Evolutionary conservation across 108 stramenopile species (phyloP).

Genomic region (Mayamaea pseudoterrestris): DNA sequence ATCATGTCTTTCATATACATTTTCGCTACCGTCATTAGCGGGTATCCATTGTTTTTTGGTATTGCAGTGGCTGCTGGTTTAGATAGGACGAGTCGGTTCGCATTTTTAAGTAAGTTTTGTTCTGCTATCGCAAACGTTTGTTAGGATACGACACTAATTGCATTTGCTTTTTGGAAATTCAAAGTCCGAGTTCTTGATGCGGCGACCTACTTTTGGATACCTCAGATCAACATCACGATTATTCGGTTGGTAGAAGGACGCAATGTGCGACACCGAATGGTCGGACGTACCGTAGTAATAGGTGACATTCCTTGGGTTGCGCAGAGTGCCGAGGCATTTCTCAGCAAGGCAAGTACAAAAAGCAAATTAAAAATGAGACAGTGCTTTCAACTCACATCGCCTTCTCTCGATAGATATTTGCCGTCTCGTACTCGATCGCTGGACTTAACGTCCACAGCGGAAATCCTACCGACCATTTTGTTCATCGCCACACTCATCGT

Average conservation of each 20-base stretch:
- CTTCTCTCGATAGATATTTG: too few relatives aligned
- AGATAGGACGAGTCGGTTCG: slow-evolving; percentile 4
- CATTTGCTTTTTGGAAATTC: too few relatives aligned
- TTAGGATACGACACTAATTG: slow-evolving; percentile 7
- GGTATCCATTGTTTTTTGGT: slow-evolving; percentile 35
- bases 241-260: slow-evolving; percentile 51
- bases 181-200: slow-evolving; percentile 52
- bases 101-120: slow-evolving; percentile 6
- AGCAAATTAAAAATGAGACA: too few relatives aligned
- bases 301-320: slow-evolving; percentile 72
- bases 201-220: slow-evolving; percentile 59
- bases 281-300: slow-evolving; percentile 68
- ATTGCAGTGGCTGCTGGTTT: slow-evolving; percentile 35
- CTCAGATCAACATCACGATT: slow-evolving; percentile 52
- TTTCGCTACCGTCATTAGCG: slow-evolving; percentile 42
- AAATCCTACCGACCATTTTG: slow-evolving; percentile 68
- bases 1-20: slow-evolving; percentile 55
- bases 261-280: slow-evolving; percentile 54
- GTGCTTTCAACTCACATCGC: not conserved
- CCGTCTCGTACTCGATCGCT: slow-evolving; percentile 60
- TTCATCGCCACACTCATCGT: slow-evolving; percentile 52
- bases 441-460: slow-evolving; percentile 54
- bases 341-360: too few relatives aligned
- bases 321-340: slow-evolving; percentile 63
- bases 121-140: not conserved